Conservation (phyloP, 805 yeast species). For the Candida quercuum region DNA sequence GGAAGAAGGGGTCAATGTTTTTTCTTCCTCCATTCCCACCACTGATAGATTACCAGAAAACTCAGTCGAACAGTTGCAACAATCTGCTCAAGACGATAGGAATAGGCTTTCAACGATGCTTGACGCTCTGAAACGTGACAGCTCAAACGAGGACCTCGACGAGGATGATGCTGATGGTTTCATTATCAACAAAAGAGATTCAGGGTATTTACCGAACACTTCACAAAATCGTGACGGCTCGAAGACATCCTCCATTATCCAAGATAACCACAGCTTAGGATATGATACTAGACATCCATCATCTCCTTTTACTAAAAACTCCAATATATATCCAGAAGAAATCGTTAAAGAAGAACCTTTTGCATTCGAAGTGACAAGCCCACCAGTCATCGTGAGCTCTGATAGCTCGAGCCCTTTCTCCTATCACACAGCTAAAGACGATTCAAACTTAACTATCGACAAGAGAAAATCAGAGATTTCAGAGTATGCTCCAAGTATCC, state of each 20-base stretch:
- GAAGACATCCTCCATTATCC: not conserved
- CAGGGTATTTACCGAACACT: not conserved
- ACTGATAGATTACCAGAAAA: not conserved
- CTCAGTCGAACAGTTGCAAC: conserved; percentile 1
- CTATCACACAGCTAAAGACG: not conserved
- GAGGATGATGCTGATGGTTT: conserved; percentile 12
- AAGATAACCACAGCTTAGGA: not conserved
- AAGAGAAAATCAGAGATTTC: conserved; percentile 21
- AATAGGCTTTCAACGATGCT: conserved; percentile 5
- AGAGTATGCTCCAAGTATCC: conserved; percentile 23
- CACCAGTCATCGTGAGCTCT: not conserved
- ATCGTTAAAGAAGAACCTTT: not conserved
- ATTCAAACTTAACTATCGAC: not conserved
- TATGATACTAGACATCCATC: too few species aligned
- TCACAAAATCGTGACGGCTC: too few species aligned
- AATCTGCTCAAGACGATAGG: conserved; percentile 4
- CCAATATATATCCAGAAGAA: not conserved
- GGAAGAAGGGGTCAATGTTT: not conserved
- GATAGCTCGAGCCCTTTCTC: not conserved
- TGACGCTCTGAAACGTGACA: conserved; percentile 1
- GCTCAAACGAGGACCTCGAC: conserved; percentile 1
- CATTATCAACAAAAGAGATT: conserved; percentile 5
- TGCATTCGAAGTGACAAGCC: not conserved
- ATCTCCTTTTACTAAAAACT: too few species aligned
- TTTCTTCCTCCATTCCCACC: not conserved